Conservation (phyloP, 305 asterid species). For the Solanum hybrid region DNA sequence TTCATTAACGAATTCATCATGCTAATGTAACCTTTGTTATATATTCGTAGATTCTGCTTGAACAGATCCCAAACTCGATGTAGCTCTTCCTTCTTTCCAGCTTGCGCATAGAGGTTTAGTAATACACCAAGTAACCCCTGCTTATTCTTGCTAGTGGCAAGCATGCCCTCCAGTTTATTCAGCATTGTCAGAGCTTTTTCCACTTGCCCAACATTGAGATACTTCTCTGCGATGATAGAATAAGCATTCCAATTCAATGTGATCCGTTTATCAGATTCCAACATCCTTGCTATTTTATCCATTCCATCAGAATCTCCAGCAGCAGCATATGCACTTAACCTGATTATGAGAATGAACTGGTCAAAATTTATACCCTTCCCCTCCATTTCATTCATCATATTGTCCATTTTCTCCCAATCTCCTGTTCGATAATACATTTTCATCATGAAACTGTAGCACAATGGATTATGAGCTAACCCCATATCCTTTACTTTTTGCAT, state of each 20-base stretch:
- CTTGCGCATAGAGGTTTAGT: constrained; percentile 36
- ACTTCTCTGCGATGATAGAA: constrained; percentile 35
- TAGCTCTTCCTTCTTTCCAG: constrained; percentile 39
- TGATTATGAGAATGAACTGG: constrained; percentile 30
- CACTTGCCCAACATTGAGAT: constrained; percentile 35
- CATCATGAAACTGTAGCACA: constrained; percentile 64
- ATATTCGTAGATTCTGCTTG: constrained; percentile 22
- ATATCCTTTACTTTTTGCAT: constrained; percentile 50
- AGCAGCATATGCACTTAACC: constrained; percentile 37
- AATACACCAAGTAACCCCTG: constrained; percentile 14
- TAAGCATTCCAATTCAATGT: constrained; percentile 24
- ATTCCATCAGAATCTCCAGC: constrained; percentile 43
- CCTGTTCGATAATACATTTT: constrained; percentile 33
- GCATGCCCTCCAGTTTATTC: constrained; percentile 31
- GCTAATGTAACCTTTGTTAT: constrained; percentile 41
- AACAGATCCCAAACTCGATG: constrained; percentile 36
- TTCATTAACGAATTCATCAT: constrained; percentile 46
- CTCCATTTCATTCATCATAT: constrained; percentile 50
- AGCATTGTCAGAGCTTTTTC: constrained; percentile 39
- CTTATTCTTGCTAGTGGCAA: constrained; percentile 2
- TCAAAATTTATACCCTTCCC: constrained; percentile 33
- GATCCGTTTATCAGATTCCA: constrained; percentile 32
- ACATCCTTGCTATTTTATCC: constrained; percentile 27
- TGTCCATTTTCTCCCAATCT: constrained; percentile 21
- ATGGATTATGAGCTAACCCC: constrained; percentile 35